Conservation (phyloP, 768 basidiomycete species). For the Artomyces pyxidatus region DNA sequence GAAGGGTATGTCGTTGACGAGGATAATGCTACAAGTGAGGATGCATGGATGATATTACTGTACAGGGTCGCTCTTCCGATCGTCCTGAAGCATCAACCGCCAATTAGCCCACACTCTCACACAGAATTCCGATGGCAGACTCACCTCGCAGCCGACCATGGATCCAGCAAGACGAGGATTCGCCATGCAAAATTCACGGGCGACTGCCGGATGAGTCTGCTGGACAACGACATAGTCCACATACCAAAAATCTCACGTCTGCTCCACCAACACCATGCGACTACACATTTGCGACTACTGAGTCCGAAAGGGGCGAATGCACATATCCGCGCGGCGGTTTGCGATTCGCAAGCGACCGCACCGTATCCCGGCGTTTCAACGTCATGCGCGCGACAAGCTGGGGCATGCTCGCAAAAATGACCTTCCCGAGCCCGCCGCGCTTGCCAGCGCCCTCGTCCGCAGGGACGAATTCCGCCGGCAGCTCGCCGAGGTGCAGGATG, state of each 20-base stretch:
- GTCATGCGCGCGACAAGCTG: constrained; percentile 43
- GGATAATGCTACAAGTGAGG: constrained; percentile 3
- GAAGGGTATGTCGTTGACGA: constrained; percentile 3
- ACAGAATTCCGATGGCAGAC: not conserved
- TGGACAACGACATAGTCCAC: not conserved
- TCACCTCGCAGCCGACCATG: not conserved
- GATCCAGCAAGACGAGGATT: too few species aligned
- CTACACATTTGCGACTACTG: not conserved
- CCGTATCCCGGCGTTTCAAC: constrained; percentile 33
- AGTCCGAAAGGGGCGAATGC: constrained; percentile 23
- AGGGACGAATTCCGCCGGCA: constrained; percentile 13
- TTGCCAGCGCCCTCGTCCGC: constrained; percentile 19
- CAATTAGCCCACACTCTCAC: not conserved
- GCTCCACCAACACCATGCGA: constrained; percentile 2
- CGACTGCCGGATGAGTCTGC: not conserved
- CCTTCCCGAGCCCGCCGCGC: constrained; percentile 6
- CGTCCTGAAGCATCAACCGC: not conserved
- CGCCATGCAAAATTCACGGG: too few species aligned
- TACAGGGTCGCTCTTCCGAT: constrained; percentile 1
- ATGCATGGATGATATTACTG: constrained; percentile 5
- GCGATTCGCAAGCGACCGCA: constrained; percentile 31
- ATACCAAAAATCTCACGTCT: not conserved
- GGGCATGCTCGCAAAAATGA: constrained; percentile 23
- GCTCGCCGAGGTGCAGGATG: constrained; percentile 41
- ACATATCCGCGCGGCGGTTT: constrained; percentile 21